Percentiles rank a stretch among this genome's conserved stretches.
These are phyloP conservation scores for Monosporascus sp. DNA, from an alignment of 2,329 filamentous ascomycete species.

Conservation along the genomic window DNA sequence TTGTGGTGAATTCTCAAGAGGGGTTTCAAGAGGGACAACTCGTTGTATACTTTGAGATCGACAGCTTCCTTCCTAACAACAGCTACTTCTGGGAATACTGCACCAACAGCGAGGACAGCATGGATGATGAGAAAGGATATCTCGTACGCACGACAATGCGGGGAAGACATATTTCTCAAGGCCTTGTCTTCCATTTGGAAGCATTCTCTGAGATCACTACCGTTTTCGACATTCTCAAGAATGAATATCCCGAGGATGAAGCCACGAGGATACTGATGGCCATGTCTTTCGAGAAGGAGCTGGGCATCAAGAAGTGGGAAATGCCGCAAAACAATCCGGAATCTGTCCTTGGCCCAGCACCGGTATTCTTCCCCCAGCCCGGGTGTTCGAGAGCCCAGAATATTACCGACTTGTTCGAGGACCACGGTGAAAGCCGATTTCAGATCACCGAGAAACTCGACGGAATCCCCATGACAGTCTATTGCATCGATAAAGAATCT, in stretches of 20 bases:
- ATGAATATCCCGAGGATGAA: constrained; percentile 9
- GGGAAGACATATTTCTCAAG: constrained; percentile 21
- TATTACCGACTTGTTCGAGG: constrained; percentile 11
- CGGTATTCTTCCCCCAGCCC: constrained; percentile 23
- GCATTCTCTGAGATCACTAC: constrained; percentile 15
- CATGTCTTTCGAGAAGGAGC: constrained; percentile 18
- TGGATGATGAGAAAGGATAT: constrained; percentile 14
- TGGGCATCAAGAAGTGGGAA: constrained; percentile 27
- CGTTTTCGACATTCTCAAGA: constrained; percentile 5
- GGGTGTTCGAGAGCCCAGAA: constrained; percentile 24
- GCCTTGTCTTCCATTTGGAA: constrained; percentile 18
- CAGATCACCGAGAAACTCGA: constrained; percentile 31
- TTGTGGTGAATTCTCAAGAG: constrained; percentile 10
- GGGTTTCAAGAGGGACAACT: constrained; percentile 16
- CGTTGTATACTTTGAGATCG: constrained; percentile 28
- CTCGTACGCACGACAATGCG: constrained; percentile 16
- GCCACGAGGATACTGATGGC: constrained; percentile 11
- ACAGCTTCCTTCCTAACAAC: constrained; percentile 24
- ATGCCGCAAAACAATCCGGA: constrained; percentile 1
- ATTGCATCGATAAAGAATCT: constrained; percentile 17
- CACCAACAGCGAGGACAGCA: neutral
- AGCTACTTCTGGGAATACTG: constrained; percentile 18
- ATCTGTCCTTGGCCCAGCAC: constrained; percentile 12
- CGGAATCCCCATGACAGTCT: constrained; percentile 27
- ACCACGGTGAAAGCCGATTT: constrained; percentile 9